These are phyloP conservation scores for Crithidia mellificae DNA, from an alignment of 208 protist species.

Conservation along the genomic window DNA sequence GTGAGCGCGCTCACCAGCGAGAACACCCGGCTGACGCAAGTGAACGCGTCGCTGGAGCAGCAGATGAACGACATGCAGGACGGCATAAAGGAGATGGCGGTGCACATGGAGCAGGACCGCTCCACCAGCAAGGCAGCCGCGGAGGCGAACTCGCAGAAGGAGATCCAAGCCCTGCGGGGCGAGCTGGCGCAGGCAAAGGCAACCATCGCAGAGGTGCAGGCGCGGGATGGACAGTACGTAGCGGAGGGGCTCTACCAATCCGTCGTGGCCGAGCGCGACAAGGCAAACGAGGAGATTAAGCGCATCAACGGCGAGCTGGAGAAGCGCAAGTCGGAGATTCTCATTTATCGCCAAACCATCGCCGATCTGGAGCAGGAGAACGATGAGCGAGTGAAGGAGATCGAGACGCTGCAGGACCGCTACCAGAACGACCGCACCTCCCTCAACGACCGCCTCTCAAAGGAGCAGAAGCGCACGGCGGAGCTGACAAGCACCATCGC, in stretches of 20 bases:
- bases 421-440: slow-evolving; percentile 56
- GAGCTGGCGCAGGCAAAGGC: slow-evolving; percentile 51
- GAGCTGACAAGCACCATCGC: slow-evolving; percentile 34
- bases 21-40: slow-evolving; percentile 60
- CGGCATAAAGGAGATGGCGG: slow-evolving; percentile 82
- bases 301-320: slow-evolving; percentile 60
- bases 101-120: slow-evolving; percentile 76
- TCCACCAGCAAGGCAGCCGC: slow-evolving; percentile 35
- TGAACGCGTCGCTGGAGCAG: slow-evolving; percentile 72
- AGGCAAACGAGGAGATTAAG: slow-evolving; percentile 49
- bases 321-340: slow-evolving; percentile 86
- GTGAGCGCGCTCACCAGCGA: slow-evolving; percentile 42
- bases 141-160: slow-evolving; percentile 50
- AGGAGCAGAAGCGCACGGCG: slow-evolving; percentile 49
- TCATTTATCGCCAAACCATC: slow-evolving; percentile 87
- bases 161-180: slow-evolving; percentile 44
- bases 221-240: slow-evolving; percentile 50
- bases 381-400: slow-evolving; percentile 81
- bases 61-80: slow-evolving; percentile 88
- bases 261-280: slow-evolving; percentile 54
- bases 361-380: slow-evolving; percentile 79
- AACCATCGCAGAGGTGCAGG: slow-evolving; percentile 37
- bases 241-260: slow-evolving; percentile 70
- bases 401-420: slow-evolving; percentile 68
- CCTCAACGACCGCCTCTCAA: slow-evolving; percentile 46